Evolutionary conservation across 768 basidiomycete genomes (phyloP).

Genomic region (Clavulina sp.): DNA sequence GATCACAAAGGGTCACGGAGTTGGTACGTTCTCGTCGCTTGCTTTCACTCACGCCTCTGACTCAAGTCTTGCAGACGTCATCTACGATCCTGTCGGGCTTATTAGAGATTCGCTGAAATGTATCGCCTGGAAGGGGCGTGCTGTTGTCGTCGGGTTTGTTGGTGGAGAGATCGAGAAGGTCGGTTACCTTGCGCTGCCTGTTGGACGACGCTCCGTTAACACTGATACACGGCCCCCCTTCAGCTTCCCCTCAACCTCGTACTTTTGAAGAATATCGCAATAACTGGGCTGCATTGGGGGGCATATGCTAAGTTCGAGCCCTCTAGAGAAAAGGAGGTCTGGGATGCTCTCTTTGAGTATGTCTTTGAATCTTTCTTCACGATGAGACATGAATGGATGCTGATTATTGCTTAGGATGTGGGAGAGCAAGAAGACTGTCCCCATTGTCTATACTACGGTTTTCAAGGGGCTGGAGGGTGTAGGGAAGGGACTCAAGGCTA

Average conservation of each 20-base stretch:
- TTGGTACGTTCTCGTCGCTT: constrained; percentile 22
- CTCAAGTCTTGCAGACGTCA: constrained; percentile 28
- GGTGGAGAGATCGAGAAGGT: constrained; percentile 74
- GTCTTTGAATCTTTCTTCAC: constrained; percentile 13
- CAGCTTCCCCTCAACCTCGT: constrained; percentile 66
- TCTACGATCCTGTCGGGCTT: constrained; percentile 75
- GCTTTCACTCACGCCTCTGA: neutral
- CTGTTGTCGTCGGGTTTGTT: constrained; percentile 87
- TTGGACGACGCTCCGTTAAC: neutral
- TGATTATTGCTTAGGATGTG: constrained; percentile 34
- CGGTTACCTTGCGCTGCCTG: constrained; percentile 1
- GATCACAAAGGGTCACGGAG: constrained; percentile 72
- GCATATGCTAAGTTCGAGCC: constrained; percentile 62
- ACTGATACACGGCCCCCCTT: neutral
- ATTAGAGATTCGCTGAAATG: constrained; percentile 81
- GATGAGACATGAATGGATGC: neutral
- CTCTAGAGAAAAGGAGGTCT: constrained; percentile 43
- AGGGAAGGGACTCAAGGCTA: constrained; percentile 47
- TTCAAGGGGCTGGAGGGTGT: constrained; percentile 50
- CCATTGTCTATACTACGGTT: constrained; percentile 49
- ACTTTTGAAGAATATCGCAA: constrained; percentile 67
- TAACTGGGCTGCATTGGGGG: constrained; percentile 82
- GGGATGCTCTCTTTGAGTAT: constrained; percentile 50
- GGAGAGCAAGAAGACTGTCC: constrained; percentile 41
- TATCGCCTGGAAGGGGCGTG: constrained; percentile 86